phyloP scores from a whole-genome alignment of 208 protist genomes.

The Naegleria lovaniensis region DNA sequence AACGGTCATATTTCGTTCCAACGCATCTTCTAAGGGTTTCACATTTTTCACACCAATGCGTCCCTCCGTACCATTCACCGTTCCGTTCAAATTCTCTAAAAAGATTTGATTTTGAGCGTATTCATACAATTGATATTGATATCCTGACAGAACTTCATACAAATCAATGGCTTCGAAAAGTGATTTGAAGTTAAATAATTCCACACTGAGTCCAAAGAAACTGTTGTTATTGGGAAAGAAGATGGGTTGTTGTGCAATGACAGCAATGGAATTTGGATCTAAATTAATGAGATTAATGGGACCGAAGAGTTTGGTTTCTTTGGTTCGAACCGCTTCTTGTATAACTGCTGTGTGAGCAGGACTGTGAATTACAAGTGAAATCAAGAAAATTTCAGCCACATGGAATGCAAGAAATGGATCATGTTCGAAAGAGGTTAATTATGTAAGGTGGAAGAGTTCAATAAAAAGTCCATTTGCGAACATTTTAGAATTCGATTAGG shows the following conservation, averaged over 20 bases:
- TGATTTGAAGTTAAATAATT: neutral
- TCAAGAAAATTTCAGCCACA: neutral
- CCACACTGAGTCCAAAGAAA: neutral
- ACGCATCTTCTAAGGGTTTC: neutral
- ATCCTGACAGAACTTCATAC: neutral
- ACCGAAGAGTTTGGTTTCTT: neutral
- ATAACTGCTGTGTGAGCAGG: neutral
- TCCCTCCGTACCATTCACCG: neutral
- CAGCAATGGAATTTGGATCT: neutral
- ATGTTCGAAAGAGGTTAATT: too few relatives aligned
- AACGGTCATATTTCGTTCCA: neutral
- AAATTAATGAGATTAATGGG: neutral
- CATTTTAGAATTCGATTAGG: too few relatives aligned
- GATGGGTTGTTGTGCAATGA: neutral
- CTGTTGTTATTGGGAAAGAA: neutral
- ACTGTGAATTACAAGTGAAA: neutral
- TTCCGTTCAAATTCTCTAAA: neutral
- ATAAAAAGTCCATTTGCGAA: too few relatives aligned
- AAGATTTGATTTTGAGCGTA: constrained; percentile 11
- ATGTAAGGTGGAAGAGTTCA: too few relatives aligned
- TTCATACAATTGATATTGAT: neutral
- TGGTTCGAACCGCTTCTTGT: neutral
- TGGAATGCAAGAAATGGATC: too few relatives aligned
- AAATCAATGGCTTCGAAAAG: neutral
- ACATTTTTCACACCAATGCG: neutral